phyloP scores from a whole-genome alignment of 176 grass and related monocot genomes.

The Hsuehochloa calcarea region DNA sequence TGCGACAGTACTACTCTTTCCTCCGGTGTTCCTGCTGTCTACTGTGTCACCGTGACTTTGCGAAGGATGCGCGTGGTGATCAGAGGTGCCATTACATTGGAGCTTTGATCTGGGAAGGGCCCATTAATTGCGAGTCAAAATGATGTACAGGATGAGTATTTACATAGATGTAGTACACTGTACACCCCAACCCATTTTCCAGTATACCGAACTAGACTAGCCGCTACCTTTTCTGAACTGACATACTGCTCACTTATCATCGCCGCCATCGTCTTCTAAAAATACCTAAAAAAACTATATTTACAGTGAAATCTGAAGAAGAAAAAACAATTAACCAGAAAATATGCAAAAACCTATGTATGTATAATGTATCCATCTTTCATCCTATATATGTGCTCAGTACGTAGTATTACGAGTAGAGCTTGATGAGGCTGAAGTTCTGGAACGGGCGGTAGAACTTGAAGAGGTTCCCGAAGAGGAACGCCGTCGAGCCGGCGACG shows the following conservation, averaged over 20 bases:
- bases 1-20: too few species aligned
- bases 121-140: neutral
- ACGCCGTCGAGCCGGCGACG: conserved; percentile 39
- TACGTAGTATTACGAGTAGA: conserved; percentile 39
- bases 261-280: conserved; percentile 5
- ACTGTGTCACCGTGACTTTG: too few species aligned
- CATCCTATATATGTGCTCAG: neutral
- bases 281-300: neutral
- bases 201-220: conserved; percentile 3
- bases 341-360: neutral
- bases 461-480: conserved; percentile 75
- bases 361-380: neutral
- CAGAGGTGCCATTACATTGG: neutral
- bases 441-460: conserved; percentile 66
- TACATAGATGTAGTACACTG: neutral
- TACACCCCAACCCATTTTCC: neutral
- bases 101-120: neutral
- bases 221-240: neutral
- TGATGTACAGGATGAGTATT: conserved; percentile 24
- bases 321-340: neutral
- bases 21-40: too few species aligned
- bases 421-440: conserved; percentile 58
- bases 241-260: neutral
- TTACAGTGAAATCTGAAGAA: conserved; percentile 19
- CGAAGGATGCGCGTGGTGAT: too few species aligned